phyloP scores from a whole-genome alignment of 352 stramenopile genomes.

The Pythium aquatile region DNA sequence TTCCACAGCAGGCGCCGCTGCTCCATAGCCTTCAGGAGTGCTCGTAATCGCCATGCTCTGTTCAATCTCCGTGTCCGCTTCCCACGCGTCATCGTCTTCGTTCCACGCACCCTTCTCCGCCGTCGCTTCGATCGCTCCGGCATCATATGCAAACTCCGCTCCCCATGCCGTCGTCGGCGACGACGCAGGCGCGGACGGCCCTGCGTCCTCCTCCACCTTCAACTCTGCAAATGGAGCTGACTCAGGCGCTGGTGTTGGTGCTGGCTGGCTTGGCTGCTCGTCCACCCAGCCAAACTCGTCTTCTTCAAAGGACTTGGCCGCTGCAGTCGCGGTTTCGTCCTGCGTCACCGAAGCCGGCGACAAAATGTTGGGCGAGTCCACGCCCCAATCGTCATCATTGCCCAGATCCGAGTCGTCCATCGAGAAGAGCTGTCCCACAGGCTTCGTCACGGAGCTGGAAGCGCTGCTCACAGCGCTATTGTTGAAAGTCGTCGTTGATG shows the following conservation, averaged over 20 bases:
- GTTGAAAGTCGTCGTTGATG: neutral
- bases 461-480: slow-evolving; percentile 1
- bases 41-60: slow-evolving; percentile 6
- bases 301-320: slow-evolving; percentile 24
- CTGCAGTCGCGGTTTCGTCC: slow-evolving; percentile 6
- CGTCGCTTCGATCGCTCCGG: slow-evolving; percentile 18
- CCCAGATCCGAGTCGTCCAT: slow-evolving; percentile 73
- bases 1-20: neutral
- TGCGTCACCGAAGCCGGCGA: slow-evolving; percentile 26
- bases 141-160: slow-evolving; percentile 23
- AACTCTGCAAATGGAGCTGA: neutral
- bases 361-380: slow-evolving; percentile 69
- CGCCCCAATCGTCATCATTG: slow-evolving; percentile 66
- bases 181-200: neutral
- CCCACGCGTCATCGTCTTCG: slow-evolving; percentile 14
- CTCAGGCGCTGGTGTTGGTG: neutral
- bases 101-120: slow-evolving; percentile 22
- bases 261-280: slow-evolving; percentile 10
- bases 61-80: neutral
- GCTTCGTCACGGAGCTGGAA: slow-evolving; percentile 9
- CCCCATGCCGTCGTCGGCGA: slow-evolving; percentile 9
- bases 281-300: slow-evolving; percentile 24
- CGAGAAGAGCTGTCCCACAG: slow-evolving; percentile 51
- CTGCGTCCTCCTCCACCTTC: neutral
- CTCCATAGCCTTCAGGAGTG: slow-evolving; percentile 12